Evolutionary conservation across 2,329 filamentous ascomycete genomes (phyloP), one percentile per base, ranked within the genome.

Genomic region (Sporothrix brunneoviolacea): DNA sequence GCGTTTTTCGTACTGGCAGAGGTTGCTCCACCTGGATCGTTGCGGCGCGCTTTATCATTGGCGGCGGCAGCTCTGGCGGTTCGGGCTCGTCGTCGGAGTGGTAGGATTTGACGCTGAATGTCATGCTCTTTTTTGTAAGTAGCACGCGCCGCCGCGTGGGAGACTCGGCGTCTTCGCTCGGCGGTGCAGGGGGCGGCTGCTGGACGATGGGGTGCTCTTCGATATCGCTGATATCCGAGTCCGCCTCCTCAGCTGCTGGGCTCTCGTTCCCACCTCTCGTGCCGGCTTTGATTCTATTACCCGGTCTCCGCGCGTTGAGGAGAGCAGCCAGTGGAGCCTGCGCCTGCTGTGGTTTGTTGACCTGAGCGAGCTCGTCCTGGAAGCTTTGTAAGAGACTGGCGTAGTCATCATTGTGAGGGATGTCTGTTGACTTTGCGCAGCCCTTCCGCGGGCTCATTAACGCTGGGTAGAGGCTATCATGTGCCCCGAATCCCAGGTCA

Each of bases 401-500:
- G 44, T 81, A 79, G 21, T 76, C 71, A 1, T 19, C 40, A 8
- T 45, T 45, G 13, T 41, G 35, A 4, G 30, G 10, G 38, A 18
- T 5, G 27, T n/a, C 13, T n/a, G 2, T 24, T 16, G 8, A 13
- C 21, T 19, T 7, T 16, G 2, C 3, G 19, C 3, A 19, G 30
- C n/a, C 54, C 42, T 63, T 69, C 28, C 55, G 60, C 2, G 61
- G 60, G 47, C 60, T 56, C 3, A 61, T 60, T n/a, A 30, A 4
- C 9, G 16, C 13, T 8, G 75, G 58, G 4, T 72, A 71, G 1
- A 83, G 62, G 21, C 60, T 62, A 18, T 74, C 70, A 53, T 84
- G 80, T 0, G 65, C 68, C 1, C 66, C 71, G 55, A 84, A 83
- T 1, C 70, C 70, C 13, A 84, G 67, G 46, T 78, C 73, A 36